Evolutionary conservation across 208 protist genomes (phyloP), one percentile per base, ranked within the genome.

Genomic region (Ichthyophonus hoferi): DNA sequence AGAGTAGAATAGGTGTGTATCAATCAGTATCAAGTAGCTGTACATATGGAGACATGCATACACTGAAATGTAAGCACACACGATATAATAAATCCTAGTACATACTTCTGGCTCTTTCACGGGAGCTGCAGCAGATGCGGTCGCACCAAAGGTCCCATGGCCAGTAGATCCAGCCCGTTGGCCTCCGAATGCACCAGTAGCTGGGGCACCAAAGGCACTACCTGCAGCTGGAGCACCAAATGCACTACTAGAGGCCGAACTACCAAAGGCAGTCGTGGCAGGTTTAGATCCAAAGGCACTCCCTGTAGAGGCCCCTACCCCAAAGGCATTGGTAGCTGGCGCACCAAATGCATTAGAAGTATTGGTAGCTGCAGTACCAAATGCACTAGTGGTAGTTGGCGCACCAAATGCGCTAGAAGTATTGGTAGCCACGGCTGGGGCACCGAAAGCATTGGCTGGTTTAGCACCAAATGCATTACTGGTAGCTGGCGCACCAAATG

Each of bases 331-430:
- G 50, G 50, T 67, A 24, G 50, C 24, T 67, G 50, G 14, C 7
- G 50, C 50, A 7, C 50, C 50, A 67, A 67, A 67, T 67, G 50
- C 50, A 7, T 7, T n/a, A n/a, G 7, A n/a, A n/a, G 50, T n/a
- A n/a, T 67, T 7, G 50, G 50, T 67, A 24, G 50, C 24, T 67
- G 50, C 50, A 67, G 50, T 24, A 7, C 50, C 50, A 67, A 67
- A 67, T 67, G 50, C 50, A 7, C 14, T n/a, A n/a, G 7, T 7
- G 50, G 14, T 24, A 7, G 50, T n/a, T 67, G 50, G 50, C 24
- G 50, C 50, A 67, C 50, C 50, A 67, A 67, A 67, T 67, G 50
- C n/a, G n/a, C n/a, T n/a, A n/a, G n/a, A n/a, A n/a, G n/a, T n/a
- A n/a, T n/a, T n/a, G n/a, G n/a, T n/a, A n/a, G n/a, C n/a, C n/a